Base-by-base conservation (phyloP, 768 basidiomycete genomes). In the Pulveroboletus ravenelii region DNA sequence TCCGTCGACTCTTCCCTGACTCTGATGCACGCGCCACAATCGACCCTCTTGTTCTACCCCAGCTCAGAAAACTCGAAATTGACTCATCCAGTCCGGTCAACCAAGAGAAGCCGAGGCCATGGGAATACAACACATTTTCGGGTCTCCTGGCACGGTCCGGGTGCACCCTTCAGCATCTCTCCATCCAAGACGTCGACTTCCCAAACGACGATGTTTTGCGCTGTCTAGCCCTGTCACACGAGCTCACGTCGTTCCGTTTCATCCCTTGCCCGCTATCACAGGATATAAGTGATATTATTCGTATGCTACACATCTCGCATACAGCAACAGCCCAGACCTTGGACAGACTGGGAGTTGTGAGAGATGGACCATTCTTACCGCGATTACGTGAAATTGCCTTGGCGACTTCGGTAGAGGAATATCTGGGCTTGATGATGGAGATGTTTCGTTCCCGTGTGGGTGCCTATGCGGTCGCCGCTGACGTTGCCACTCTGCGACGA, bases 251-350 rank as follows among this genome's bases (percentile, higher is more conserved):
- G 31, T 35, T 59, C 25, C 36, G 41, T 36, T 56, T 61, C 37
- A 52, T 61, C 27, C 59, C 57, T 32, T 56, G 34, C 6, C 62
- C 59, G 17, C 51, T 52, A 20, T 56, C 53, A 6, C 59, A 63
- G 12, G 29, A 56, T 14, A 53, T 57, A 3, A 1, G 40, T 14
- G 52, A 57, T 13, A 20, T 61, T 25, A 37, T 58, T 23, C 25
- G 23, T 13, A 20, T 17, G 20, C 6, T 63, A 39, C 5, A 20
- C 23, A 5, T 23, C 23, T 23, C 23, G 5, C 23, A 23, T 6
- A 4, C 18, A 4, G 13, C n/a, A 14, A n/a, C 7, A 10, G 7
- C 12, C 6, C 14, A 1, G 17, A 20, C 4, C 5, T 14, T 23
- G 23, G 23, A 23, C 23, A 23, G 23, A 23, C 23, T 23, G 23